Base-by-base conservation (phyloP, 106 monocot species). In the Apostasia shenzhenica region DNA sequence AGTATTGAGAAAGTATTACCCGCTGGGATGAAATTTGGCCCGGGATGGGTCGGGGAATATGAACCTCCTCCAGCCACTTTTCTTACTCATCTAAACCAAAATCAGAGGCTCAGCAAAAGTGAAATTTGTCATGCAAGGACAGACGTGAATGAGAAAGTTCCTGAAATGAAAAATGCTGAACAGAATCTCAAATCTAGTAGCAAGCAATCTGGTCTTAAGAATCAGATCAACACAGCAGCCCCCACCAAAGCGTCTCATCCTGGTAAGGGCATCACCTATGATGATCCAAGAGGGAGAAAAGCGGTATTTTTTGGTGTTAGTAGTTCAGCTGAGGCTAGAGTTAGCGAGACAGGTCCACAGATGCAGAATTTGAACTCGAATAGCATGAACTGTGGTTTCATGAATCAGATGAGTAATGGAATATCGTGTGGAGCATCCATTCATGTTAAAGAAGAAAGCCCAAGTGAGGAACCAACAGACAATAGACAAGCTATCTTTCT, bases 11-110 rank as follows among this genome's bases (percentile, higher is more conserved):
- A 73, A 69, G 70, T 74, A 10, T 70, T 95, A 45, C 95, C 95
- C 59, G 41, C 81, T 64, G 91, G 88, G n/a, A 55, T 91, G 14
- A 82, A 88, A 62, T 95, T 88, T 75, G 95, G 95, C 6, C 84
- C 81, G 44, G 95, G 95, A 45, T 95, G 95, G 95, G 88, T 95
- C 55, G 88, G 81, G 11, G 88, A 91, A 57, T 91, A 80, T 59
- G 95, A 95, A 73, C 83, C 94, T 8, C 84, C 70, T 14, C 70
- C 72, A 59, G 75, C 75, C 58, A 75, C 91, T 45, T 38, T 91
- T 71, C 59, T 88, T 45, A 80, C 69, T 71, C 44, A 70, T 70
- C 60, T 60, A 71, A 83, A 70, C 3, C 57, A 40, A 70, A 57
- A 7, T 4, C 50, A 60, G 54, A 67, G 64, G 49, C 65, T 9